phyloP scores from a whole-genome alignment of 257 asterid genomes.

The Agastache rugosa region DNA sequence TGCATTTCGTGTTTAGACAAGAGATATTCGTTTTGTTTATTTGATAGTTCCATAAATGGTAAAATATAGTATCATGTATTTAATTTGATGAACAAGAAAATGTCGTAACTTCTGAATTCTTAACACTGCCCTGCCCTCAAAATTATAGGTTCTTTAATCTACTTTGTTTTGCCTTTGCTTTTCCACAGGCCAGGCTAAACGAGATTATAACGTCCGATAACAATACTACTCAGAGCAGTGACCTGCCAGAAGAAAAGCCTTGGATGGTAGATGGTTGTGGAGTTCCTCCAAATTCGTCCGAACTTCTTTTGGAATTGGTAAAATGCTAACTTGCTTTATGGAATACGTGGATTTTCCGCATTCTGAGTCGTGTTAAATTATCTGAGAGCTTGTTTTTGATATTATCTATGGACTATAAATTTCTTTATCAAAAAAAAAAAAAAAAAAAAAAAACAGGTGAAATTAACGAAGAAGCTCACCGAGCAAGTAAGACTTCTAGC shows the following conservation, averaged over 20 bases:
- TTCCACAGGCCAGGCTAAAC: conserved; percentile 74
- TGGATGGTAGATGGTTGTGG: conserved; percentile 98
- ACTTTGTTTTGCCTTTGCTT: conserved; percentile 8
- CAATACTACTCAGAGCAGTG: conserved; percentile 40
- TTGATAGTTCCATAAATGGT: too few species aligned
- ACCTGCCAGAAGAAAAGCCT: conserved; percentile 64
- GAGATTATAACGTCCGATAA: conserved; percentile 75
- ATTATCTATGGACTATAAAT: conserved; percentile 4
- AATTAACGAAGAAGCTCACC: conserved; percentile 86
- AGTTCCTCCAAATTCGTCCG: conserved; percentile 73
- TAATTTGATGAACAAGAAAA: not conserved
- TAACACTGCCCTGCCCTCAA: not conserved
- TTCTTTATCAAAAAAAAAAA: conserved; percentile 18
- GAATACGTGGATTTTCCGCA: not conserved
- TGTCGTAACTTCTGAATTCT: not conserved
- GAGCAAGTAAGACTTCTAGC: conserved; percentile 93
- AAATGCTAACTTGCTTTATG: conserved; percentile 8
- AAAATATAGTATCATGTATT: not conserved
- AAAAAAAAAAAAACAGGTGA: conserved; percentile 54
- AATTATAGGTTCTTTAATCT: conserved; percentile 1
- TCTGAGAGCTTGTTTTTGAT: not conserved
- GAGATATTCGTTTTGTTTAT: too few species aligned
- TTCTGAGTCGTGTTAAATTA: not conserved
- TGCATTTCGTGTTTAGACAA: conserved; percentile 17
- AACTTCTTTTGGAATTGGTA: conserved; percentile 83